phyloP scores from a whole-genome alignment of 225 moss, liverwort and hornwort genomes.

The Straminergon stramineum region DNA sequence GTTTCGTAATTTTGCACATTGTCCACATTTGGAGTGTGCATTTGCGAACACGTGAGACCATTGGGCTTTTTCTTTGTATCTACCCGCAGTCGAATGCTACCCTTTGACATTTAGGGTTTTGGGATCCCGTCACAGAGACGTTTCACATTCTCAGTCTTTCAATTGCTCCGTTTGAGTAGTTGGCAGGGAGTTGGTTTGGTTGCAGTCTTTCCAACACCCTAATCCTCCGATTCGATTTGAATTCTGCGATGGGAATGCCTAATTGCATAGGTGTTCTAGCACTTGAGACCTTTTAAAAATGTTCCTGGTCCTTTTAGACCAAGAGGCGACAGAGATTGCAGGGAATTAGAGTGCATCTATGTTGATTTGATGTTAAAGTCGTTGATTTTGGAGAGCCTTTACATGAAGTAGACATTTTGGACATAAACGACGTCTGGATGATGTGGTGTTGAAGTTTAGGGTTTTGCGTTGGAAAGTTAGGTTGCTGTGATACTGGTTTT shows the following conservation, averaged over 20 bases:
- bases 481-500: neutral
- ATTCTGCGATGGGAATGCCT: neutral
- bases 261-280: neutral
- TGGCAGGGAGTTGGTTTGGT: neutral
- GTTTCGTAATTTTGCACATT: neutral
- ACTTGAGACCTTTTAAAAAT: neutral
- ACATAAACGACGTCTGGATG: neutral
- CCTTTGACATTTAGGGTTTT: neutral
- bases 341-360: no score
- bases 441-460: neutral
- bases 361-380: neutral
- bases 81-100: neutral
- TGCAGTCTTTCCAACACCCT: neutral
- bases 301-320: neutral
- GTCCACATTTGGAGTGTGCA: neutral
- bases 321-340: neutral
- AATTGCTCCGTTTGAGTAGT: neutral
- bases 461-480: neutral
- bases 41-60: neutral
- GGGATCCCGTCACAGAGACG: neutral
- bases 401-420: no score
- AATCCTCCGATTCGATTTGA: neutral
- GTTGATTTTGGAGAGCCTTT: neutral
- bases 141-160: neutral
- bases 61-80: neutral